A percentile compares a stretch with the other conserved stretches of the same genome.
phyloP scores from a whole-genome alignment of 306 rosid genomes.

The Dalbergia oliveri region DNA sequence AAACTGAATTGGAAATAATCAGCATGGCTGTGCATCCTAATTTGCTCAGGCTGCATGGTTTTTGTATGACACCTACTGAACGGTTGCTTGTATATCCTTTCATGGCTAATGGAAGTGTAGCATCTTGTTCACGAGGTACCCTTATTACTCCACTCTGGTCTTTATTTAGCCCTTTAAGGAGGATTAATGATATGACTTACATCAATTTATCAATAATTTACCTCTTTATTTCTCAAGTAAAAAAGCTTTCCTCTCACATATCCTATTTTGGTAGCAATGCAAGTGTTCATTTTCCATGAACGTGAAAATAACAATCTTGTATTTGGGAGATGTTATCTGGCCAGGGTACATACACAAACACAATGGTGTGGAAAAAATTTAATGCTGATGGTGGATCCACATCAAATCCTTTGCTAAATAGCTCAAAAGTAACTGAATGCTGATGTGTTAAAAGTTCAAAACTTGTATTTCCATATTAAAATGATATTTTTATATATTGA shows the following conservation, averaged over 20 bases:
- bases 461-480: background rate
- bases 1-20: constrained; percentile 43
- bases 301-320: background rate
- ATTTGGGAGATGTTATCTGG: background rate
- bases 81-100: constrained; percentile 47
- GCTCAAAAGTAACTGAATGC: background rate
- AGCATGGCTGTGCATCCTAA: constrained; percentile 48
- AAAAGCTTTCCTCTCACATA: background rate
- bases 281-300: background rate
- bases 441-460: background rate
- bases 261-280: constrained; percentile 1
- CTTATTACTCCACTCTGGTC: background rate
- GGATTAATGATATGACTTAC: background rate
- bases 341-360: background rate
- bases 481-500: background rate
- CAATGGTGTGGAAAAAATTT: no score
- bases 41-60: constrained; percentile 49
- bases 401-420: background rate
- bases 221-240: background rate
- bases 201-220: background rate
- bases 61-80: constrained; percentile 49
- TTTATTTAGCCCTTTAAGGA: background rate
- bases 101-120: constrained; percentile 42
- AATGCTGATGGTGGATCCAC: background rate
- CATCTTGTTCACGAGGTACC: background rate